phyloP scores from a whole-genome alignment of 1,139 yeast genomes.

The Yamadazyma jaroonii region DNA sequence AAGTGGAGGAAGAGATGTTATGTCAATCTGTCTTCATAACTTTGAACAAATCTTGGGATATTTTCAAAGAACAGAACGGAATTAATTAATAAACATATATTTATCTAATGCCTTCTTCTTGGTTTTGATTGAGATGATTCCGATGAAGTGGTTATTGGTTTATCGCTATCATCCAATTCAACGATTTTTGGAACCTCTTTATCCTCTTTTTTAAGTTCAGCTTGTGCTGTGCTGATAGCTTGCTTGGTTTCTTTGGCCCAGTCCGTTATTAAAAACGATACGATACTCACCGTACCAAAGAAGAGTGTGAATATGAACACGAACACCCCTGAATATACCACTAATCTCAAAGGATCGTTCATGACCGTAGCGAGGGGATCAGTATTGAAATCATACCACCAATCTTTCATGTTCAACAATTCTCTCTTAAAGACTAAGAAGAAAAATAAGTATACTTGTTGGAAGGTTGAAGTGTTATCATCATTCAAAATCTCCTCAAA shows the following conservation, averaged over 20 bases:
- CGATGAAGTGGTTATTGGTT: constrained; percentile 1
- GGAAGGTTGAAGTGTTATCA: constrained; percentile 18
- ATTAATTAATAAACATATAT: constrained; percentile 11
- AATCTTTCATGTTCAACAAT: constrained; percentile 25
- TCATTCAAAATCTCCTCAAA: constrained; percentile 37
- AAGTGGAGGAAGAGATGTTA: constrained; percentile 71
- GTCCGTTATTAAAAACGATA: constrained; percentile 20
- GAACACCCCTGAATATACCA: constrained; percentile 42
- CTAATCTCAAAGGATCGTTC: constrained; percentile 47
- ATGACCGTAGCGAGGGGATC: constrained; percentile 44
- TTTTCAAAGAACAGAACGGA: constrained; percentile 52
- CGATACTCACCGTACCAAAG: constrained; percentile 39
- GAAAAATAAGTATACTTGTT: constrained; percentile 22
- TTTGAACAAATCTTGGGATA: constrained; percentile 89
- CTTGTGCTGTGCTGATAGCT: constrained; percentile 10
- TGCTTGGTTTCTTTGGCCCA: constrained; percentile 20
- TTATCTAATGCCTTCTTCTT: constrained; percentile 3
- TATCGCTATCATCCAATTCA: constrained; percentile 14
- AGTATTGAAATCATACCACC: constrained; percentile 32
- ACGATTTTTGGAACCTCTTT: constrained; percentile 15
- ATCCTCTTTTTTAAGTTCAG: constrained; percentile 6
- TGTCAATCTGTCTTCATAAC: constrained; percentile 86
- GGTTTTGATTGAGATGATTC: neutral
- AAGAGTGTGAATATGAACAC: constrained; percentile 36
- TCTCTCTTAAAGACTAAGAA: constrained; percentile 20